These are phyloP conservation scores for Fusarium dlaminii DNA, from an alignment of 2,329 filamentous ascomycete species.

Conservation along the genomic window DNA sequence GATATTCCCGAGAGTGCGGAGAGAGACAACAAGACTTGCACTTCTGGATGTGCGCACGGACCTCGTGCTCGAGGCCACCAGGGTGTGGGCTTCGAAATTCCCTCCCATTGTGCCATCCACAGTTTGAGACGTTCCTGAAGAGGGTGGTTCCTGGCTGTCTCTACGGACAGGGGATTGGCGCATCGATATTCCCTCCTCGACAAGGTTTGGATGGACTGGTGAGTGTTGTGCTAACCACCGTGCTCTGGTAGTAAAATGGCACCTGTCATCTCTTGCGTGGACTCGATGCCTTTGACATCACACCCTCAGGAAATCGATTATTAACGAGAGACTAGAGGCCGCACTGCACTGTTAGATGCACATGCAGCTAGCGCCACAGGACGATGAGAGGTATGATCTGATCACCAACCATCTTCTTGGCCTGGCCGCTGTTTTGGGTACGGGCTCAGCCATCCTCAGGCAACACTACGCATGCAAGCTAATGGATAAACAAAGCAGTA, in stretches of 20 bases:
- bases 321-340: not conserved
- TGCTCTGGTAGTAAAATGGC: conserved; percentile 21
- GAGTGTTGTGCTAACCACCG: conserved; percentile 1
- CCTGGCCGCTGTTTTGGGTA: conserved; percentile 17
- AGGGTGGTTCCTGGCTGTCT: conserved; percentile 25
- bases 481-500: not conserved
- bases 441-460: conserved; percentile 48
- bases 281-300: conserved; percentile 32
- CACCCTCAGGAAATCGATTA: conserved; percentile 21
- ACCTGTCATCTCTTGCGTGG: conserved; percentile 21
- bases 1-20: not conserved
- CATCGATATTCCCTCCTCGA: conserved; percentile 10
- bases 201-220: conserved; percentile 31
- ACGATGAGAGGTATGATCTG: conserved; percentile 10
- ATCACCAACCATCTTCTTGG: conserved; percentile 24
- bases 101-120: conserved; percentile 13
- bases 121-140: conserved; percentile 26
- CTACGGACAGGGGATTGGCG: conserved; percentile 28
- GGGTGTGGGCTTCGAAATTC: conserved; percentile 15
- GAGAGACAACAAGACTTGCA: conserved; percentile 11
- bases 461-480: not conserved
- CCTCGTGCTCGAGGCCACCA: conserved; percentile 9
- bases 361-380: conserved; percentile 16
- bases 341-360: conserved; percentile 4
- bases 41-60: conserved; percentile 26